These are phyloP conservation scores for Elsinoe ampelina DNA, from an alignment of 2,329 filamentous ascomycete genomes.

Conservation along the genomic window DNA sequence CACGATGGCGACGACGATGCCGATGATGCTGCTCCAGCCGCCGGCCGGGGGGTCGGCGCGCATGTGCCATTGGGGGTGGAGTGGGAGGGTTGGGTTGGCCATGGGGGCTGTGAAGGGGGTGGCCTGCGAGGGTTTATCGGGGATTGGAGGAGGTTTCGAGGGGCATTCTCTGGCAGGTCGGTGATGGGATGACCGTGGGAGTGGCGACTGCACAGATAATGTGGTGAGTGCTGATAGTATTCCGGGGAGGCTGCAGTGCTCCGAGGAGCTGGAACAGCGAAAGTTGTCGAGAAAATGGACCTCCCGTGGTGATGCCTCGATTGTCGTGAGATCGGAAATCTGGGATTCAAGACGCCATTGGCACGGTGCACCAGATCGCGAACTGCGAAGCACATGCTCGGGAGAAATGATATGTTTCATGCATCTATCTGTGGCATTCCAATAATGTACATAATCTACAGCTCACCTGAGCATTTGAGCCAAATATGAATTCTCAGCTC, in stretches of 20 bases:
- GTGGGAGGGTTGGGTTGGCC: not conserved
- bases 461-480: too few species aligned
- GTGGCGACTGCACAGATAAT: not conserved
- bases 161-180: not conserved
- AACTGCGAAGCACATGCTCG: not conserved
- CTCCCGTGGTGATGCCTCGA: not conserved
- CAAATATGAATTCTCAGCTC: too few species aligned
- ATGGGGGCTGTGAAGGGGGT: not conserved
- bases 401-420: conserved; percentile 2
- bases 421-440: not conserved
- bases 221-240: not conserved
- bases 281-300: not conserved
- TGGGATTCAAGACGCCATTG: not conserved
- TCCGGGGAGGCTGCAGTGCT: not conserved
- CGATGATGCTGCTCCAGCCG: conserved; percentile 84
- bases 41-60: conserved; percentile 20
- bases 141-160: not conserved
- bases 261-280: not conserved
- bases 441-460: not conserved
- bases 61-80: not conserved
- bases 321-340: conserved; percentile 7
- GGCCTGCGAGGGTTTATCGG: not conserved
- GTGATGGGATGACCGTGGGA: not conserved
- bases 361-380: not conserved
- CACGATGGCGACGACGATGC: conserved; percentile 83